Conservation (phyloP, 83 land plant species). For the Picea abies region DNA sequence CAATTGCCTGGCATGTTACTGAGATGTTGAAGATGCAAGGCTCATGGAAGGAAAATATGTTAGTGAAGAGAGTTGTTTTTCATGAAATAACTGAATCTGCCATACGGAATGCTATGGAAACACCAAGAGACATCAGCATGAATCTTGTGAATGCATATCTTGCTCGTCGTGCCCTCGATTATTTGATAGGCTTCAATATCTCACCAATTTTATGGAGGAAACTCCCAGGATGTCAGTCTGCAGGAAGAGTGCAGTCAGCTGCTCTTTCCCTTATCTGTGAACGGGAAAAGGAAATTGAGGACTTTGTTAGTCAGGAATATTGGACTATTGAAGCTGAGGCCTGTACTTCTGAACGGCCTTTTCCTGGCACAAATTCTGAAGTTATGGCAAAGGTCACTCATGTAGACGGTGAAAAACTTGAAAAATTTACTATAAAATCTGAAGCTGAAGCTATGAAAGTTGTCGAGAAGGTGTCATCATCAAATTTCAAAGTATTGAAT, state of each 20-base stretch:
- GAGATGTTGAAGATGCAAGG: constrained; percentile 94
- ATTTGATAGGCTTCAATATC: constrained; percentile 93
- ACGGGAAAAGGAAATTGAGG: constrained; percentile 86
- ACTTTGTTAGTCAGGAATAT: constrained; percentile 76
- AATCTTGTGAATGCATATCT: constrained; percentile 91
- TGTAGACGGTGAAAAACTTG: constrained; percentile 65
- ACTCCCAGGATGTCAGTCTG: constrained; percentile 95
- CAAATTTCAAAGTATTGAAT: constrained; percentile 48
- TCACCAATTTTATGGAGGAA: constrained; percentile 98
- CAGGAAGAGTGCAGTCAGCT: constrained; percentile 98
- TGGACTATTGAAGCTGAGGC: constrained; percentile 77
- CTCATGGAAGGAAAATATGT: constrained; percentile 53
- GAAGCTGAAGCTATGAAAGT: constrained; percentile 57
- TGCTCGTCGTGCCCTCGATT: constrained; percentile 96
- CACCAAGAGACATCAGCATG: constrained; percentile 78
- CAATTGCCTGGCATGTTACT: constrained; percentile 97
- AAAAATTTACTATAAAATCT: constrained; percentile 65
- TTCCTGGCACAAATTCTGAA: background rate
- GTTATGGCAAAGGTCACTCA: constrained; percentile 57
- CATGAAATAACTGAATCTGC: constrained; percentile 91
- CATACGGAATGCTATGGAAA: constrained; percentile 62
- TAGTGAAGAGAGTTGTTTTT: constrained; percentile 82
- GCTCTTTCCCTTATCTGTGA: constrained; percentile 92
- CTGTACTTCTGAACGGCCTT: constrained; percentile 7
- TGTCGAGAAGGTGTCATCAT: constrained; percentile 29